Evolutionary conservation across 768 basidiomycete species (phyloP), one percentile per base, ranked within the genome.

Genomic region (Pisolithus orientalis): DNA sequence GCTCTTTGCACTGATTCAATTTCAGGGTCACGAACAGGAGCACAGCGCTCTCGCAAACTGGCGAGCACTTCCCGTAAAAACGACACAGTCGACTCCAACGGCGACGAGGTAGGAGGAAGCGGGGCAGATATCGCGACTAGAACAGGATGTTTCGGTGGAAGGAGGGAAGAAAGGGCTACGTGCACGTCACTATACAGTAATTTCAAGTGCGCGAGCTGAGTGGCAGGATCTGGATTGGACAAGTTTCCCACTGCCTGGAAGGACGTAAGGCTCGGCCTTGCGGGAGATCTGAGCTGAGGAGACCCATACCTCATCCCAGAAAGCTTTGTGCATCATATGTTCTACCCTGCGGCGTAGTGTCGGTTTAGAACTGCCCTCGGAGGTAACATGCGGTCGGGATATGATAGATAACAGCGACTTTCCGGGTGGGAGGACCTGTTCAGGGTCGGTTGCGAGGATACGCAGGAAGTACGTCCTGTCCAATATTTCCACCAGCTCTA

Each of bases 321-420:
- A 90, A 4, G 83, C 85, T 46, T 70, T 71, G 62, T 85, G 83
- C 11, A 80, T 76, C 6, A 74, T 54, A 51, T 71, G 70, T 40
- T 67, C 69, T 6, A 80, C 79, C 53, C 75, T 72, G 52, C 76
- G 74, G 11, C 80, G 78, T 39, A 78, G 65, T 11, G 71, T 69
- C 9, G 66, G 62, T 49, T 54, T 54, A 14, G 58, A 39, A 16
- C 59, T 60, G 16, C 54, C 59, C n/a, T 54, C 56, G 27, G 47
- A 44, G 39, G 55, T 48, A 16, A 47, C 53, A 43, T 57, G 58
- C 0, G 69, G 53, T 16, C 60, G 59, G 17, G 75, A 69, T 63
- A 89, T 70, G 70, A 83, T 76, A 7, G 87, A 85, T 4, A 88
- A 65, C 4, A 88, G 69, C 1, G 85, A 85, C 65, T 90, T 90